A percentile compares a stretch with the other conserved stretches of the same genome.
Evolutionary conservation across 1,284 basidiomycete species (phyloP).

Genomic region (Rhizoctonia solani): DNA sequence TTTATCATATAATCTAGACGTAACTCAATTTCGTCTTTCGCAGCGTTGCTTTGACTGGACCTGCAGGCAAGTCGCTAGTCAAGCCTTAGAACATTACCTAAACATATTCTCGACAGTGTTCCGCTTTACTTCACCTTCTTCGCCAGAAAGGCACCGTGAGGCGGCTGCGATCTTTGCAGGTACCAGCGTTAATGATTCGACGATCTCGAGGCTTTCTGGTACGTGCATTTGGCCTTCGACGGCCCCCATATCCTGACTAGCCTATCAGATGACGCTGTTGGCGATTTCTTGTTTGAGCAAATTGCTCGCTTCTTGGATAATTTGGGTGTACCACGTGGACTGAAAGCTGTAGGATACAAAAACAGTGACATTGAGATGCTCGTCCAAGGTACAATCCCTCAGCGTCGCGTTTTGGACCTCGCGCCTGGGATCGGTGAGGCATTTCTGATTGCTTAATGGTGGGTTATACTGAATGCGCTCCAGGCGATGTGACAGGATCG

Average conservation of each 20-base stretch:
- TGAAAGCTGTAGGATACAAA: conserved; percentile 84
- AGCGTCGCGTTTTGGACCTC: conserved; percentile 83
- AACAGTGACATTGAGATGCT: conserved; percentile 65
- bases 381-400: conserved; percentile 86
- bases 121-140: conserved; percentile 90
- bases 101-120: conserved; percentile 60
- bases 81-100: conserved; percentile 7
- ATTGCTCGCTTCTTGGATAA: conserved; percentile 89
- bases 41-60: conserved; percentile 86
- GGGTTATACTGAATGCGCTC: conserved; percentile 30
- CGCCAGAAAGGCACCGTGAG: conserved; percentile 87
- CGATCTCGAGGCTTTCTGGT: conserved; percentile 49
- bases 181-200: conserved; percentile 65
- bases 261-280: conserved; percentile 74
- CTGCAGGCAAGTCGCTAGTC: conserved; percentile 57
- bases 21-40: background rate
- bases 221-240: background rate
- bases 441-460: background rate
- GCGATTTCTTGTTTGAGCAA: conserved; percentile 81
- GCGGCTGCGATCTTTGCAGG: conserved; percentile 83
- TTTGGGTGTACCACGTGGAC: conserved; percentile 85
- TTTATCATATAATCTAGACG: background rate
- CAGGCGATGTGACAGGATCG: conserved; percentile 65
- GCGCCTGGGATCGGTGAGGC: conserved; percentile 73
- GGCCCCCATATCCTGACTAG: background rate